phyloP scores from a whole-genome alignment of 2,329 filamentous ascomycete genomes.

The Parafenestella ontariensis region DNA sequence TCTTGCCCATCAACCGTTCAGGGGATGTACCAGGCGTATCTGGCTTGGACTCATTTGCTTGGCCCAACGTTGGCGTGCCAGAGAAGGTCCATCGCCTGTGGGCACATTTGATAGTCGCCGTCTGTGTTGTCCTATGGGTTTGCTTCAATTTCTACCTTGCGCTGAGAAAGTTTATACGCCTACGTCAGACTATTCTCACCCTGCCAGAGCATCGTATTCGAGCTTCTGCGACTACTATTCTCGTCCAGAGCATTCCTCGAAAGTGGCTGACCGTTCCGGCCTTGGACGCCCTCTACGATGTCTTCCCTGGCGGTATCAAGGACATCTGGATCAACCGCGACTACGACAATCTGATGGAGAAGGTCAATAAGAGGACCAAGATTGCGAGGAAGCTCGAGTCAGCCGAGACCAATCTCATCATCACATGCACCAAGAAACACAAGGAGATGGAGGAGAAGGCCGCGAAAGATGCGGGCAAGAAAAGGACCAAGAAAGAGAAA shows the following conservation, averaged over 20 bases:
- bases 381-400: constrained; percentile 76
- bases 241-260: constrained; percentile 86
- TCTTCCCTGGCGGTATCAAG: constrained; percentile 91
- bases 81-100: constrained; percentile 74
- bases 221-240: constrained; percentile 92
- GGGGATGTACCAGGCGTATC: constrained; percentile 65
- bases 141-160: constrained; percentile 89
- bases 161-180: constrained; percentile 84
- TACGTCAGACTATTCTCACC: constrained; percentile 93
- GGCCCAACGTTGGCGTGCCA: constrained; percentile 77
- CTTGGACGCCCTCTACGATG: constrained; percentile 85
- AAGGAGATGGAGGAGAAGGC: constrained; percentile 71
- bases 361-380: constrained; percentile 76
- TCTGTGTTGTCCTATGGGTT: constrained; percentile 81
- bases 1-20: constrained; percentile 83
- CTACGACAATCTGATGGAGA: constrained; percentile 80
- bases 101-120: constrained; percentile 82
- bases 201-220: constrained; percentile 92
- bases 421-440: constrained; percentile 78
- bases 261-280: constrained; percentile 90
- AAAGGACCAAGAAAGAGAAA: constrained; percentile 59
- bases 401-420: constrained; percentile 86
- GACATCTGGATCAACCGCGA: constrained; percentile 98
- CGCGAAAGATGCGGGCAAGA: constrained; percentile 67
- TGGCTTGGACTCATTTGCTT: constrained; percentile 78